These are phyloP conservation scores for Aspergillus calidoustus DNA, from an alignment of 2,329 filamentous ascomycete species.

Conservation along the genomic window DNA sequence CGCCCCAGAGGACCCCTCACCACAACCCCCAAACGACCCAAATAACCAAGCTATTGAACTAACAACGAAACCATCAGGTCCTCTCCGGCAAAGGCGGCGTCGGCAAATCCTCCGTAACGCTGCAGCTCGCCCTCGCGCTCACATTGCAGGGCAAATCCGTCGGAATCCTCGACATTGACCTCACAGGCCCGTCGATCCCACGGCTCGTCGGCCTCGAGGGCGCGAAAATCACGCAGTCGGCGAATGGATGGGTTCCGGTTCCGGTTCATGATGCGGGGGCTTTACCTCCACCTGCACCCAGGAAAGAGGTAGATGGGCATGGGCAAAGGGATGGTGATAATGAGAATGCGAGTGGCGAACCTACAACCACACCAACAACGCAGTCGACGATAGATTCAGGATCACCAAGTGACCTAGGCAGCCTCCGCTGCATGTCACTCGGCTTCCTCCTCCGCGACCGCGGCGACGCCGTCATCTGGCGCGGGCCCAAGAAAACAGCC, in stretches of 20 bases:
- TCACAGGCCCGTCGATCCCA: constrained; percentile 95
- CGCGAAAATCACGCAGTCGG: constrained; percentile 87
- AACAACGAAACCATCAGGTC: constrained; percentile 49
- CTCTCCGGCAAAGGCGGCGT: constrained; percentile 98
- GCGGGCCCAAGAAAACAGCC: constrained; percentile 96
- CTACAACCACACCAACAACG: constrained; percentile 12
- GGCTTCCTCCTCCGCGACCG: constrained; percentile 84
- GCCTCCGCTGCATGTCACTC: constrained; percentile 78
- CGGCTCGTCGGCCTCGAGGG: constrained; percentile 90
- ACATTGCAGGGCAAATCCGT: constrained; percentile 85
- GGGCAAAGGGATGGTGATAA: not conserved
- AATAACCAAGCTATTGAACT: not conserved
- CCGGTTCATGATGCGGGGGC: constrained; percentile 69
- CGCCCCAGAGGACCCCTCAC: not conserved
- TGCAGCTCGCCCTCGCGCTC: constrained; percentile 89
- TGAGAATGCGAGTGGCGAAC: not conserved
- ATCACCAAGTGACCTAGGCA: constrained; percentile 36
- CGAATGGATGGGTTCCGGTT: constrained; percentile 90
- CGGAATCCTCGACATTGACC: constrained; percentile 92
- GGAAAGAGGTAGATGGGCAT: not conserved
- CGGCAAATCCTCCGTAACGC: constrained; percentile 96
- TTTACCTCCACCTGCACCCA: not conserved
- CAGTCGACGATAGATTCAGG: constrained; percentile 13
- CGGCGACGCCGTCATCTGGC: constrained; percentile 94
- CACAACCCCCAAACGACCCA: not conserved